phyloP scores from a whole-genome alignment of 441 rosid species.

The Sinapis alba region DNA sequence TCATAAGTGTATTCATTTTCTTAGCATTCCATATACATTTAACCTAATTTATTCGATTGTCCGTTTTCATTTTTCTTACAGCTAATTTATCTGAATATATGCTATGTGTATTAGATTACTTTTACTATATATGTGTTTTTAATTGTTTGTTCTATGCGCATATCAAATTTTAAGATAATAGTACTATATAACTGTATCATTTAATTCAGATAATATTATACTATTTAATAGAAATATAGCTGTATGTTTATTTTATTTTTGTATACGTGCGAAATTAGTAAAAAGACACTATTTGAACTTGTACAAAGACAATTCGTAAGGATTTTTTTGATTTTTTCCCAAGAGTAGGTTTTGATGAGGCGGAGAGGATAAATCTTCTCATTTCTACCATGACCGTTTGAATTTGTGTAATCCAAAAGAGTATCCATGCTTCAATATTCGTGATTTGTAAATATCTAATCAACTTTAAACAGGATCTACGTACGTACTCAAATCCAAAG shows the following conservation, averaged over 20 bases:
- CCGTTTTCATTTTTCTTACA: constrained; percentile 15
- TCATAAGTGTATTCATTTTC: constrained; percentile 16
- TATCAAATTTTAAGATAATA: neutral
- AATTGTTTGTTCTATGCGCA: neutral
- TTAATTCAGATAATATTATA: too few species aligned
- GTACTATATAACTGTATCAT: too few species aligned
- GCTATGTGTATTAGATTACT: neutral
- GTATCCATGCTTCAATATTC: neutral
- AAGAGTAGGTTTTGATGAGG: neutral
- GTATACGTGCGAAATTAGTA: neutral
- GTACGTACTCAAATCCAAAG: neutral
- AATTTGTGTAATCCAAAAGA: neutral
- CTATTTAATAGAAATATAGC: neutral
- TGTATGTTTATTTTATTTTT: neutral
- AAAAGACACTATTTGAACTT: neutral
- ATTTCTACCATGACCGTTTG: neutral
- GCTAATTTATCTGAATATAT: neutral
- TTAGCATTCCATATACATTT: constrained; percentile 29
- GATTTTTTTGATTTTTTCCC: neutral
- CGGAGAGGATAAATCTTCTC: neutral
- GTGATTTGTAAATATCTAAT: neutral
- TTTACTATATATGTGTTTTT: neutral
- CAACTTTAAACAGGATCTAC: neutral
- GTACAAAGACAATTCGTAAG: neutral
- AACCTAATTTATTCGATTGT: constrained; percentile 26